Base-by-base conservation (phyloP, 208 protist genomes). In the Wallacemonas sp. region DNA sequence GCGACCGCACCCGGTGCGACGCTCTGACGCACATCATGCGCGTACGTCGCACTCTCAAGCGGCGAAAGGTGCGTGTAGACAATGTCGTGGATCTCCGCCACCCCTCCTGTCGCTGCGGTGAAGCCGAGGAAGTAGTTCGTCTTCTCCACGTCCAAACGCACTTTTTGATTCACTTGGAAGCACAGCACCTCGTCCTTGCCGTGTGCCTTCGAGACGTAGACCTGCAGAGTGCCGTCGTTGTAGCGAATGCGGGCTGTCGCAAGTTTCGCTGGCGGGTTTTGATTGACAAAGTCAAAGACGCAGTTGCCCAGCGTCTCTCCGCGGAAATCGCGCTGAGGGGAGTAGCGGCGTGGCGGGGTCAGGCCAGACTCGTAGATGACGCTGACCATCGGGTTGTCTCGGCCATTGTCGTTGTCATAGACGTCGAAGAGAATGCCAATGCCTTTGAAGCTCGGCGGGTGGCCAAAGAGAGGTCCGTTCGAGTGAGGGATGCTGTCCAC, bases 401-500 rank as follows among this genome's bases (percentile, higher is more conserved):
- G 72, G 24, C 47, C 62, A 39, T 75, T 78, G 69, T 95, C 89
- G 66, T 97, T 97, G 73, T 97, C 92, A 70, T 90, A 97, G 27
- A 86, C 86, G 71, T 97, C 89, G 36, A 97, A 92, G 24, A 97
- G 26, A 39, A 97, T 72, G 15, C 82, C 92, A 31, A 94, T 61
- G 45, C 92, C 92, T 19, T 79, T 70, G 62, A 97, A 97, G 19
- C 72, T 68, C 41, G 53, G 26, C 1, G 84, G 67, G 17, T 79
- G 79, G 11, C 89, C 89, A 60, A 91, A 82, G 15, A 97, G 14
- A 0, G 72, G 61, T n/a, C 89, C 86, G n/a, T 77, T 75, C n/a
- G 31, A 28, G 44, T 26, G 59, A 2, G 74, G 75, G 2, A 49
- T 36, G 12, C 41, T 33, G 33, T 76, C 68, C 14, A 80, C 81